Base-by-base conservation (phyloP, 2,329 filamentous ascomycete species). In the Corynespora cassiicola region DNA sequence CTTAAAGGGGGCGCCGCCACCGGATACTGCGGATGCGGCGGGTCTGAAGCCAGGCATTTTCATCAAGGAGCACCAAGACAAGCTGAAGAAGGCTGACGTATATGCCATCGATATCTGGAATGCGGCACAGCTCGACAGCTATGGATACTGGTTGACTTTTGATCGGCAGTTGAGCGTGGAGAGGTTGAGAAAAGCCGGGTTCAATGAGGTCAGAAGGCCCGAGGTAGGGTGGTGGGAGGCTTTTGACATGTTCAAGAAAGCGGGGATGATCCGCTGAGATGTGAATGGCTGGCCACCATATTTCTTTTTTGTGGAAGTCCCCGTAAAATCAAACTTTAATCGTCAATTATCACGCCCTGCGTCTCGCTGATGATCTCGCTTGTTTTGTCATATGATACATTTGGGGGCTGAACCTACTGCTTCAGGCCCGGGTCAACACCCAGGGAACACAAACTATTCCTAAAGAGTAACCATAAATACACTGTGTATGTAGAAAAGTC, bases 61-160 rank as follows among this genome's bases (percentile, higher is more conserved):
- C 18, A 45, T 53, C 17, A 40, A 42, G 26, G n/a, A 36, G 25
- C 36, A 54, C 28, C 4, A 41, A n/a, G 17, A 34, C 2, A 39
- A 24, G 28, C 16, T 49, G 17, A 9, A 33, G n/a, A 31, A 11
- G 7, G 36, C 39, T 6, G 49, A 40, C 11, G 43, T 39, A 5
- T 46, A 39, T 14, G 48, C 49, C 19, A 40, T 47, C 4, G 29
- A 41, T 21, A 50, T 55, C n/a, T 55, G 52, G 49, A 45, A 52
- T 19, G 12, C 39, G 2, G 41, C 45, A n/a, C 71, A 75, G 38
- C 47, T 76, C 10, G 74, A 77, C 35, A 68, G 64, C 22, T 64
- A 74, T 3, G 74, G 74, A 0, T 73, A 63, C 36, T 76, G 73
- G 72, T 37, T 76, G 31, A 69, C 59, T 1, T 75, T 76, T 42